phyloP scores from a whole-genome alignment of 2,329 filamentous ascomycete genomes.

The Elsinoe fawcettii region DNA sequence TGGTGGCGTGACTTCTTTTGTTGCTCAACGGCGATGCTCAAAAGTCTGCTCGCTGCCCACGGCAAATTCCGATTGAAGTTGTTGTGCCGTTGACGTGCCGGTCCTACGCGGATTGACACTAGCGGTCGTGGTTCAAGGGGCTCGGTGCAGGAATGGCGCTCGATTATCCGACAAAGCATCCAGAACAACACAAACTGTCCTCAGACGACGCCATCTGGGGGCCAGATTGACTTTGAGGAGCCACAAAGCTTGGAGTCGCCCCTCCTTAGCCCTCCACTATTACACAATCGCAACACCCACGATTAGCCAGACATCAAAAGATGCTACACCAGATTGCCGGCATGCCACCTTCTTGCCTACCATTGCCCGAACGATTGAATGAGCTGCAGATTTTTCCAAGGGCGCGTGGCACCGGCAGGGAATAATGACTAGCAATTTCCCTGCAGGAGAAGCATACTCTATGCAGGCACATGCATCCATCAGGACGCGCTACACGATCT shows the following conservation, averaged over 20 bases:
- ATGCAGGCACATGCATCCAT: conserved; percentile 1
- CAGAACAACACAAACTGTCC: not conserved
- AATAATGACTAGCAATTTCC: not conserved
- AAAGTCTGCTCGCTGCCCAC: not conserved
- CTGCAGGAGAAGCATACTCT: not conserved
- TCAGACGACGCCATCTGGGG: not conserved
- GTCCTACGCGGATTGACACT: not conserved
- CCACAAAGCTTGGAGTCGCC: not conserved
- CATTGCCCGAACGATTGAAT: not conserved
- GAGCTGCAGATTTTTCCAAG: not conserved
- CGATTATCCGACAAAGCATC: not conserved
- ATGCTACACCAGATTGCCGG: no score
- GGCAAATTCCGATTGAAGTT: not conserved
- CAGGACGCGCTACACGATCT: conserved; percentile 3
- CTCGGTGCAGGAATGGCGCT: not conserved
- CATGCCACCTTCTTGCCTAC: no score
- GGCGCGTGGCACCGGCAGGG: not conserved
- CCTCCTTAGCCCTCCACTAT: not conserved
- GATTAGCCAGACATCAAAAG: no score
- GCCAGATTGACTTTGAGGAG: not conserved
- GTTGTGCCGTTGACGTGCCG: conserved; percentile 3
- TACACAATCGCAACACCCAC: no score
- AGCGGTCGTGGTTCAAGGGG: not conserved
- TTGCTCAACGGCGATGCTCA: not conserved
- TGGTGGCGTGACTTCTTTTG: not conserved